Evolutionary conservation across 768 basidiomycete species (phyloP), one percentile per base, ranked within the genome.

Genomic region (Rhizopogon roseolus): DNA sequence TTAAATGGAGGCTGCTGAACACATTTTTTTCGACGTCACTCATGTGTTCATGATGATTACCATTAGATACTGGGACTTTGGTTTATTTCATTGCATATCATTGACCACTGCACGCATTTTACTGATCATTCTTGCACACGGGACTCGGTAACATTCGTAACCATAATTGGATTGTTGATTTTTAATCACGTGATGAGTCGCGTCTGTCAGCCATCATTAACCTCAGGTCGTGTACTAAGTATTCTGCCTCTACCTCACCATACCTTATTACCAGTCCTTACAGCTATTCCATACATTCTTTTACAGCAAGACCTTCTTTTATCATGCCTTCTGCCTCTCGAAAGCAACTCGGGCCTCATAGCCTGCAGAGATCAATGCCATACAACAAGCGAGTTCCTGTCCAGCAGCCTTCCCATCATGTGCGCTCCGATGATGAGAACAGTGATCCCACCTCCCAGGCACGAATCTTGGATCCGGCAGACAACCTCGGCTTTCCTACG

Each of bases 401-500:
- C 34, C 22, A 25, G 5, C 44, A 19, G 13, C 38, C 46, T 25
- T 9, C 60, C 28, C 58, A 59, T 7, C 57, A 59, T 1, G 39
- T 49, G 0, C 46, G 51, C 3, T 52, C 56, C 1, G 52, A 49
- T 22, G 34, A 45, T 22, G 19, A 34, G 19, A 14, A 34, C 19
- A 19, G 46, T 22, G 14, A 36, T 7, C 48, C 56, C 11, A 36
- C 41, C 36, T 3, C 38, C n/a, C 50, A 48, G 5, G 19, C 59
- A 5, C 42, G 49, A 25, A 46, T 54, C 13, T 27, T 57, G 6
- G 55, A 54, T 0, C 25, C 36, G 39, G 58, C 49, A 4, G 62
- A 66, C 50, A 61, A 67, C 25, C 65, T 76, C 17, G 85, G 85
- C 2, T 81, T 88, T 54, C 88, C 87, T 1, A 78, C 82, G 4